Evolutionary conservation across 345 rosid species (phyloP).

Genomic region (Mercurialis annua): DNA sequence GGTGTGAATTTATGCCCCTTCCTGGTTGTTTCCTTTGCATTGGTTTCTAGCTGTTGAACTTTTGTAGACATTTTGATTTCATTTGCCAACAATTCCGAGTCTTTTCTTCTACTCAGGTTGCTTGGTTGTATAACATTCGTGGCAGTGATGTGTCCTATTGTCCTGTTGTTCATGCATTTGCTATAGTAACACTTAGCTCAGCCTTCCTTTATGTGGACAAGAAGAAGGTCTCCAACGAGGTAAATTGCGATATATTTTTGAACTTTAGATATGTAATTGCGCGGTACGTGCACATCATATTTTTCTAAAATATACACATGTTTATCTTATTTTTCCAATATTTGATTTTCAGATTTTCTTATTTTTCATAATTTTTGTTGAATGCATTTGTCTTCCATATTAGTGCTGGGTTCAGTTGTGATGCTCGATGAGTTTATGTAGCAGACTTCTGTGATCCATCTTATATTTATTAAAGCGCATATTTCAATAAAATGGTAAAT

Average conservation of each 20-base stretch:
- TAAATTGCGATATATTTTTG: conserved; percentile 21
- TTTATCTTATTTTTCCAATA: background rate
- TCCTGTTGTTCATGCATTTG: conserved; percentile 96
- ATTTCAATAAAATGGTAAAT: background rate
- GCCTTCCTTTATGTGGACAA: conserved; percentile 78
- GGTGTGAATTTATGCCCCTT: conserved; percentile 48
- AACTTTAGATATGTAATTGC: background rate
- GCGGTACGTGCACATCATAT: background rate
- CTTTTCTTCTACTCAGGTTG: conserved; percentile 61
- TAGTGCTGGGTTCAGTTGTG: background rate
- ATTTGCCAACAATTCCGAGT: background rate
- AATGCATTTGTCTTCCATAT: background rate
- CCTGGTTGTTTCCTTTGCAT: conserved; percentile 3
- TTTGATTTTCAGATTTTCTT: background rate
- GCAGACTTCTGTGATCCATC: background rate
- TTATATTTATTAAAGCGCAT: background rate
- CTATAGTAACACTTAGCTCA: conserved; percentile 59
- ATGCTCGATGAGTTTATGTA: background rate
- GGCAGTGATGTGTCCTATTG: conserved; percentile 84
- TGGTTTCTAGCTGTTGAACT: background rate
- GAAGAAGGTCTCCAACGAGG: conserved; percentile 74
- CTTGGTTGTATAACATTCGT: conserved; percentile 93
- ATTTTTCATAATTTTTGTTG: background rate
- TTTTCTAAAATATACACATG: background rate
- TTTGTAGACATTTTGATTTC: background rate